Percentiles rank a stretch among this genome's conserved stretches.
These are phyloP conservation scores for Thelephora ganbajun DNA, from an alignment of 768 basidiomycete species.

Conservation along the genomic window DNA sequence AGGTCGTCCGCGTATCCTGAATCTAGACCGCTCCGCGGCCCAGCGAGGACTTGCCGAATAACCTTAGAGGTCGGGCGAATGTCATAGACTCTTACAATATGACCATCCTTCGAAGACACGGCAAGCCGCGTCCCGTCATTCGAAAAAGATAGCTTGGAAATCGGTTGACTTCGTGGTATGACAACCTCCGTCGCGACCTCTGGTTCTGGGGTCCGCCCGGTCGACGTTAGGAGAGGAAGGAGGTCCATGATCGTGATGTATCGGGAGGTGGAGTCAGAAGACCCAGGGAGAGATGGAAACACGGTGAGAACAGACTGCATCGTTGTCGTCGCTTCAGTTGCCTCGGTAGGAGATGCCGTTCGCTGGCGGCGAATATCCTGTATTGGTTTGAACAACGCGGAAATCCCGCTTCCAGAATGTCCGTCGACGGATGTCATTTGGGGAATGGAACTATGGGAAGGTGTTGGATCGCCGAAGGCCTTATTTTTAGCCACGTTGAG, in stretches of 20 bases:
- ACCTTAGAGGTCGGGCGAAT: conserved; percentile 17
- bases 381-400: conserved; percentile 22
- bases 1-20: background rate
- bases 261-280: conserved; percentile 12
- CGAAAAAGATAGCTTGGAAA: conserved; percentile 36
- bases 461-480: background rate
- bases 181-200: conserved; percentile 32
- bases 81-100: conserved; percentile 35
- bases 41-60: conserved; percentile 6
- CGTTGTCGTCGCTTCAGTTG: background rate
- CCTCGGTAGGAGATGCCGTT: background rate
- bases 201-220: conserved; percentile 12
- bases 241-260: conserved; percentile 49
- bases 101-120: conserved; percentile 41
- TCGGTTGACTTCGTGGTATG: conserved; percentile 30
- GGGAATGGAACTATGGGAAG: background rate
- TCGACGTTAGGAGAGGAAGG: conserved; percentile 15
- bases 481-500: conserved; percentile 28
- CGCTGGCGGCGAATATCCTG: conserved; percentile 11
- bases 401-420: conserved; percentile 8
- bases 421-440: background rate
- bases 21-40: background rate
- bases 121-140: conserved; percentile 37
- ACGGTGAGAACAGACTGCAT: conserved; percentile 9
- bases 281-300: conserved; percentile 5